These are phyloP conservation scores for Alectoria sarmentosa DNA, from an alignment of 495 filamentous ascomycete species.

Conservation along the genomic window DNA sequence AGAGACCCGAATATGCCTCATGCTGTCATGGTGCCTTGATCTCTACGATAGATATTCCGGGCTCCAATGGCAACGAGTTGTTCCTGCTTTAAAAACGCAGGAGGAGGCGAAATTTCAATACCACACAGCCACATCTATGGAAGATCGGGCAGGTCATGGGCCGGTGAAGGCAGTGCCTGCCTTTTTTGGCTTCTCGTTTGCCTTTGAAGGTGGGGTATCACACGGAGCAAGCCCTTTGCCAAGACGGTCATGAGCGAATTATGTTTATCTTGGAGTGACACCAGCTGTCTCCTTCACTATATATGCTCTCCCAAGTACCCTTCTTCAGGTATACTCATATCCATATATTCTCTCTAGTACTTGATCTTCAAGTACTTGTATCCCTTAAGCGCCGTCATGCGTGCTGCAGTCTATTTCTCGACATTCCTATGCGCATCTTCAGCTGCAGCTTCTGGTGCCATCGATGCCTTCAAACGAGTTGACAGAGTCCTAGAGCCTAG, in stretches of 20 bases:
- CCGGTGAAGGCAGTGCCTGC: not conserved
- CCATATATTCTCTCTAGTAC: not conserved
- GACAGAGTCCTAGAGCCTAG: constrained; percentile 1
- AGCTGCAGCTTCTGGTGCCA: not conserved
- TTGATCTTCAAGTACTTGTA: not conserved
- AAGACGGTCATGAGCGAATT: not conserved
- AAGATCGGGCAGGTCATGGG: not conserved
- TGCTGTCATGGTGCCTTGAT: not conserved
- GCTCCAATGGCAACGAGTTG: not conserved
- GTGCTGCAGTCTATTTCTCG: not conserved
- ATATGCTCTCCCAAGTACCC: not conserved
- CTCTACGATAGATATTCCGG: not conserved
- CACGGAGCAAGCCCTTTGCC: not conserved
- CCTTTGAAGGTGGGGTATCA: not conserved
- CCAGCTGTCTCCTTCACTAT: not conserved
- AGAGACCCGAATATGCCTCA: not conserved
- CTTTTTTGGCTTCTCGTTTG: not conserved
- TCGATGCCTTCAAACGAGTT: constrained; percentile 12
- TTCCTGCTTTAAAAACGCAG: not conserved
- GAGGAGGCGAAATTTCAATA: not conserved
- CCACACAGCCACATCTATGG: not conserved
- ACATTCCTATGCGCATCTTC: constrained; percentile 4
- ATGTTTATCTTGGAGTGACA: not conserved
- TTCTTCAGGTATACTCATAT: not conserved
- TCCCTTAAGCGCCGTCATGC: not conserved